A percentile compares a stretch with the other conserved stretches of the same genome.
Conservation (phyloP, 139 green algal species). For the Haematococcus sp. region DNA sequence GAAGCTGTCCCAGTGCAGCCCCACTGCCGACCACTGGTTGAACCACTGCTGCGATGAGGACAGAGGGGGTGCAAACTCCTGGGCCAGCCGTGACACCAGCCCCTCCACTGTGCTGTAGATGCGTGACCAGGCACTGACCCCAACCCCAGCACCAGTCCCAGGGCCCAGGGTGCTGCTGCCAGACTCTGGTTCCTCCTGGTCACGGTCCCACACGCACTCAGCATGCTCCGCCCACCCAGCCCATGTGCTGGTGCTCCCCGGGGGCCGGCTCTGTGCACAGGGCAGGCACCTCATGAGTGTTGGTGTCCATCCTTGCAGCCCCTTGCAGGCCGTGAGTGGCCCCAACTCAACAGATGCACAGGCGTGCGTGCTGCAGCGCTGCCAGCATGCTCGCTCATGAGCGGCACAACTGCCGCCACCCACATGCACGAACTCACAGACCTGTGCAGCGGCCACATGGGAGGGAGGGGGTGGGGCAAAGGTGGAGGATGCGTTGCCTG, state of each 20-base stretch:
- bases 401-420: no score
- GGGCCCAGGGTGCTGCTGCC: neutral
- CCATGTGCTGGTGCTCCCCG: slow-evolving; percentile 12
- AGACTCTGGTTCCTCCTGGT: neutral
- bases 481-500: slow-evolving; percentile 32
- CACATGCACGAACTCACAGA: no score
- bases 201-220: slow-evolving; percentile 5
- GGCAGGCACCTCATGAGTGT: no score
- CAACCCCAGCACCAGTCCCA: slow-evolving; percentile 13
- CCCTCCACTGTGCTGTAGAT: no score
- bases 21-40: neutral
- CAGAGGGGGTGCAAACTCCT: slow-evolving; percentile 6
- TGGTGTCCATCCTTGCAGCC: no score
- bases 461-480: slow-evolving; percentile 21
- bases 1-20: neutral
- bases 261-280: neutral
- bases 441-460: neutral
- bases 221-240: neutral
- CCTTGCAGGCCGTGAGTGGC: no score
- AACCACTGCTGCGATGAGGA: neutral
- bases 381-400: neutral
- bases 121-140: slow-evolving; percentile 4
- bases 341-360: no score
- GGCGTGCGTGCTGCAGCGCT: slow-evolving; percentile 2
- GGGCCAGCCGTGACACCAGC: slow-evolving; percentile 10